These are phyloP conservation scores for Pythium rishiriense DNA, from an alignment of 352 stramenopile species.

Conservation along the genomic window DNA sequence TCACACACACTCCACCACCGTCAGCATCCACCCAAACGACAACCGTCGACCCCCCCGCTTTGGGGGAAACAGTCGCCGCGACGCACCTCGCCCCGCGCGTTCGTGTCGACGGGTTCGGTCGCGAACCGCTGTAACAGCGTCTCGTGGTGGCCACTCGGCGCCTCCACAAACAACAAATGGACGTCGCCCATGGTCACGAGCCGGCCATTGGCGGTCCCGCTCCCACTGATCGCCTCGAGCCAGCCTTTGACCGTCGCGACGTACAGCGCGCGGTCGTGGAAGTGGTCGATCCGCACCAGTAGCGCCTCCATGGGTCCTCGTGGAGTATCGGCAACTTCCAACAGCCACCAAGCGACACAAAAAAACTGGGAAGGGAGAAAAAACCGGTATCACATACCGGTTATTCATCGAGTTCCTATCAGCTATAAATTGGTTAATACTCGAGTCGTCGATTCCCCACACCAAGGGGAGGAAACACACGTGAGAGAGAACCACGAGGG, in stretches of 20 bases:
- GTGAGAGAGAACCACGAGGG: not conserved
- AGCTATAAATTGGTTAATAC: too few relatives aligned
- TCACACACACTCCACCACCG: not conserved
- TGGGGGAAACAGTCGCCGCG: not conserved
- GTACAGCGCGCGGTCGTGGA: conserved; percentile 61
- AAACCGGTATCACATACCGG: conserved; percentile 4
- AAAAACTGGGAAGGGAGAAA: too few relatives aligned
- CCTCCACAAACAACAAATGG: conserved; percentile 63
- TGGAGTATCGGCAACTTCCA: not conserved
- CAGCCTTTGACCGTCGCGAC: conserved; percentile 57
- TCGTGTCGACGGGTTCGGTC: conserved; percentile 56
- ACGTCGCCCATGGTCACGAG: conserved; percentile 63
- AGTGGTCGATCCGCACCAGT: conserved; percentile 69
- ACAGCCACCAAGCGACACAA: conserved; percentile 32
- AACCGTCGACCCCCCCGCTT: not conserved
- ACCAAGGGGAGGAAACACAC: not conserved
- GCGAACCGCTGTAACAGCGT: conserved; percentile 47
- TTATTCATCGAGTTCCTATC: not conserved
- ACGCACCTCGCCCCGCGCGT: conserved; percentile 49
- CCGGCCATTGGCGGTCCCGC: conserved; percentile 52
- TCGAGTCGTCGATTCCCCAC: too few relatives aligned
- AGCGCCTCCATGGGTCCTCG: conserved; percentile 46
- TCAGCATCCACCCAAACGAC: conserved; percentile 2
- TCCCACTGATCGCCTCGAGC: conserved; percentile 50
- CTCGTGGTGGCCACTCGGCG: conserved; percentile 37